Conservation (phyloP, 345 rosid species). For the Erucastrum elatum region DNA sequence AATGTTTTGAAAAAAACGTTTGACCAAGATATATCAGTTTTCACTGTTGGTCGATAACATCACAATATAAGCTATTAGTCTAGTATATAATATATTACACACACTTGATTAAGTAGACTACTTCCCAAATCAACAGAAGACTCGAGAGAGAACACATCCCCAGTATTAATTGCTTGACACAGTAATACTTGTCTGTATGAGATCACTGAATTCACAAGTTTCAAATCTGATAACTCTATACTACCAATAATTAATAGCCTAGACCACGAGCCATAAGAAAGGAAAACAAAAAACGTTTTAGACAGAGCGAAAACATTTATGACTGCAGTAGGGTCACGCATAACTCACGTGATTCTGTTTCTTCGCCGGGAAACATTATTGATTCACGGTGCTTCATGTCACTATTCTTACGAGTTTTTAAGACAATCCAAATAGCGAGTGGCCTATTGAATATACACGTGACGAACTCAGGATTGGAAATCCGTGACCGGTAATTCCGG, state of each 20-base stretch:
- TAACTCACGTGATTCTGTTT: slow-evolving; percentile 37
- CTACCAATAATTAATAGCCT: neutral
- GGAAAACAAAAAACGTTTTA: slow-evolving; percentile 1
- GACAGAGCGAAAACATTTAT: neutral
- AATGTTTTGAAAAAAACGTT: neutral
- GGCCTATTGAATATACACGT: slow-evolving; percentile 15
- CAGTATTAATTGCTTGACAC: neutral
- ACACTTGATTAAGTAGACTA: neutral
- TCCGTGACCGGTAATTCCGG: slow-evolving; percentile 32
- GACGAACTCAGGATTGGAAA: slow-evolving; percentile 6
- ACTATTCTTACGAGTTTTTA: neutral
- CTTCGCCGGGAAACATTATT: slow-evolving; percentile 11
- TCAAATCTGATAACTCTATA: neutral
- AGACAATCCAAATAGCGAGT: neutral
- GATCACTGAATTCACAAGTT: neutral
- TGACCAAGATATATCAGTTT: neutral
- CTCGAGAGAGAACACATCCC: neutral
- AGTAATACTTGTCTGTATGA: neutral
- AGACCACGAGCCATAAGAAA: neutral
- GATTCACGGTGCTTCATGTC: slow-evolving; percentile 20
- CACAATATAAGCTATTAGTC: neutral
- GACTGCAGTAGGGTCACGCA: slow-evolving; percentile 22
- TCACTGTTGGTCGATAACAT: neutral
- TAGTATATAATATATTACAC: neutral
- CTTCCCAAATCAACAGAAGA: neutral